phyloP scores from a whole-genome alignment of 306 rosid genomes.

The Bauhinia variegata region DNA sequence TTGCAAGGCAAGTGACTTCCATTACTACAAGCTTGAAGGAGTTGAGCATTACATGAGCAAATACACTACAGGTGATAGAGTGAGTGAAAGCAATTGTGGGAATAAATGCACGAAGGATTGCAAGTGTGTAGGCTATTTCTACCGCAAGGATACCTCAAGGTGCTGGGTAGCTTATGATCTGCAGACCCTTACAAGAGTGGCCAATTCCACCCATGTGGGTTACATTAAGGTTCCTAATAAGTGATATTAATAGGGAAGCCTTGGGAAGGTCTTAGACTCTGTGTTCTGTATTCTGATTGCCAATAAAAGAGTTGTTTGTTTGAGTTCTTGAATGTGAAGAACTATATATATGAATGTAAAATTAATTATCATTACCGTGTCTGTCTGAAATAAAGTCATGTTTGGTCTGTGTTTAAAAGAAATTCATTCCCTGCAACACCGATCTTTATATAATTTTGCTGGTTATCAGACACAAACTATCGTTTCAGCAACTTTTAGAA shows the following conservation, averaged over 20 bases:
- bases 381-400: neutral
- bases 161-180: conserved; percentile 71
- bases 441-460: no score
- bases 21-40: conserved; percentile 60
- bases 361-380: neutral
- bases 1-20: conserved; percentile 48
- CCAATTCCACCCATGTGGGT: conserved; percentile 56
- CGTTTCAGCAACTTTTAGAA: no score
- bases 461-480: no score
- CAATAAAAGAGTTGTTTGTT: neutral
- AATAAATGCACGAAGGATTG: conserved; percentile 55
- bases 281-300: neutral
- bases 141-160: conserved; percentile 47
- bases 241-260: conserved; percentile 1
- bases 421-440: no score
- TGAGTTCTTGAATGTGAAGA: neutral
- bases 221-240: conserved; percentile 58
- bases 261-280: conserved; percentile 5
- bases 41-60: conserved; percentile 71
- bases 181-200: conserved; percentile 54
- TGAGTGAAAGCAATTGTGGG: conserved; percentile 49
- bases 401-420: no score
- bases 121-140: conserved; percentile 67
- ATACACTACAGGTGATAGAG: conserved; percentile 45
- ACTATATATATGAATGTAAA: neutral